Evolutionary conservation across 305 asterid genomes (phyloP), one percentile per base, ranked within the genome.

Genomic region (Coffea humblotiana): DNA sequence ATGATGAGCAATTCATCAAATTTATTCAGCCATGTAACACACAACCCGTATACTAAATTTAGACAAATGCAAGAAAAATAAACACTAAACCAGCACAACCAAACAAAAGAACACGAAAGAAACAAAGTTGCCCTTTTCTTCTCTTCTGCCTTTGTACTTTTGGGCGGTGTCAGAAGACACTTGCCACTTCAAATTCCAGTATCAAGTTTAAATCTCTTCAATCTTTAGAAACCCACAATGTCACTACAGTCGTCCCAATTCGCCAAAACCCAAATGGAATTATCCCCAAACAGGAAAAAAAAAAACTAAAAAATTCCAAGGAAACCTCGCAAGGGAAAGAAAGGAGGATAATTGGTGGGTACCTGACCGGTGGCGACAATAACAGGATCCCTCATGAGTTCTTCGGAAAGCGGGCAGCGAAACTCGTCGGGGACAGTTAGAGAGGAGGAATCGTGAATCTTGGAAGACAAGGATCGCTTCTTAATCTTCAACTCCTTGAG

Each of bases 401-500:
- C 78, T 70, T 81, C 83, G 2, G 92, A 89, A 77, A 89, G 87
- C 6, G 90, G 89, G 79, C 92, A 89, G 7, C 80, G 82, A 78
- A 87, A 87, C 75, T 85, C 86, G 65, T 81, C 87, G 2, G 92
- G 92, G 27, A 77, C 84, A 47, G 75, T 72, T 25, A 76, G 80
- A n/a, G 84, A 72, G 25, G 78, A 76, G 13, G 85, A 77, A 40
- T 75, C 86, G 7, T 74, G 67, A 6, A 84, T 67, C 78, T 81
- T 85, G 78, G 86, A 65, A 29, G 91, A 82, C 19, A 74, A 64
- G 4, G 87, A 76, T 82, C 80, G 80, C 52, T 90, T 89, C 64
- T 90, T 88, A 70, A 87, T 77, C 78, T 90, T 93, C 78, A 91
- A 78, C 23, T 87, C 95, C 90, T 87, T 93, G 75, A 95, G 68